These are phyloP conservation scores for Termitomyces bulborhizus DNA, from an alignment of 768 basidiomycete genomes.

Conservation along the genomic window DNA sequence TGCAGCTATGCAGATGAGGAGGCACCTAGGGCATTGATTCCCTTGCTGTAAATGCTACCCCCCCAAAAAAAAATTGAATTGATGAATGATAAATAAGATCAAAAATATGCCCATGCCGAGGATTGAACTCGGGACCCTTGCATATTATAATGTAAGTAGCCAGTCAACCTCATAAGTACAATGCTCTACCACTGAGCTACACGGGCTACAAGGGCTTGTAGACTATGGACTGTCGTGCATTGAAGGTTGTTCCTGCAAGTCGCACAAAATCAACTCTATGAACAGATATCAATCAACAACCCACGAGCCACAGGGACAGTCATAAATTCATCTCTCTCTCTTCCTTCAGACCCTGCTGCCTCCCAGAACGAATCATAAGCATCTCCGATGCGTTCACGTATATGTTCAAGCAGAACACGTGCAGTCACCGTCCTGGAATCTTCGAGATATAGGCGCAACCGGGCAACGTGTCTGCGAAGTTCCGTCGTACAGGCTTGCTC, in stretches of 20 bases:
- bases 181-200: slow-evolving; percentile 57
- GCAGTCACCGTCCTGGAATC: slow-evolving; percentile 81
- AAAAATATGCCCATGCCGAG: slow-evolving; percentile 40
- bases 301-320: slow-evolving; percentile 5
- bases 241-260: neutral
- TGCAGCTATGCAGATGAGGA: too few species aligned
- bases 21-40: too few species aligned
- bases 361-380: slow-evolving; percentile 73
- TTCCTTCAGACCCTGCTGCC: slow-evolving; percentile 29
- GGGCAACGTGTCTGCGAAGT: slow-evolving; percentile 45
- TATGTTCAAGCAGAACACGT: slow-evolving; percentile 68
- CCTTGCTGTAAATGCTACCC: too few species aligned
- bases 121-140: slow-evolving; percentile 54
- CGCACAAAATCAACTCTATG: neutral
- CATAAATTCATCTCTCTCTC: neutral
- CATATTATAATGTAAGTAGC: slow-evolving; percentile 26
- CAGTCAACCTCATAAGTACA: slow-evolving; percentile 50
- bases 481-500: slow-evolving; percentile 47
- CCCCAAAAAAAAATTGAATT: too few species aligned
- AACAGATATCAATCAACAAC: slow-evolving; percentile 8
- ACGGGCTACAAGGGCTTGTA: slow-evolving; percentile 24
- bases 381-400: slow-evolving; percentile 68
- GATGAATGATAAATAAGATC: too few species aligned
- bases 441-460: slow-evolving; percentile 73
- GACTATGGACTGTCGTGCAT: neutral